Conservation (phyloP, 2,329 filamentous ascomycete genomes). For the Cordyceps fumosorosea region DNA sequence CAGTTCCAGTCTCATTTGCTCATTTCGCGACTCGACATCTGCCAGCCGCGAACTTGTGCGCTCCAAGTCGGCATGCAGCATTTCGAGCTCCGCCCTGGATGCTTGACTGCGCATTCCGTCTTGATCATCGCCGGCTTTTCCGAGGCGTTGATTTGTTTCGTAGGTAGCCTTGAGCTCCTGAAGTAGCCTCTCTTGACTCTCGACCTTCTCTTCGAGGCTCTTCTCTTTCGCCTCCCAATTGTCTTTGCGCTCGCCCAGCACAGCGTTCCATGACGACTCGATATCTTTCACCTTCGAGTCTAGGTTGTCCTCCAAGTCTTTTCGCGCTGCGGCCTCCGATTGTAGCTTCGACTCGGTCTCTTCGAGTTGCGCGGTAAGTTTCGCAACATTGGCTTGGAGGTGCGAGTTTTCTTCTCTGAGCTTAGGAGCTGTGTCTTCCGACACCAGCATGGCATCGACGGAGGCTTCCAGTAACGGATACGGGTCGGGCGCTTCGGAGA, state of each 20-base stretch:
- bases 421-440: slow-evolving; percentile 87
- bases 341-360: slow-evolving; percentile 76
- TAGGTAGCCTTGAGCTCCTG: slow-evolving; percentile 96
- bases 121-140: slow-evolving; percentile 59
- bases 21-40: slow-evolving; percentile 89
- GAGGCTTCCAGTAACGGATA: slow-evolving; percentile 95
- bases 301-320: slow-evolving; percentile 68
- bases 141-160: slow-evolving; percentile 88
- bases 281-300: slow-evolving; percentile 82
- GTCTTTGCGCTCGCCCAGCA: slow-evolving; percentile 86
- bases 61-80: slow-evolving; percentile 86
- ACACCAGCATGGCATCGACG: slow-evolving; percentile 84
- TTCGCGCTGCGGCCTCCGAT: slow-evolving; percentile 64
- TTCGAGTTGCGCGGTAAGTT: slow-evolving; percentile 74
- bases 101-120: slow-evolving; percentile 57
- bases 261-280: slow-evolving; percentile 81
- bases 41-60: slow-evolving; percentile 79
- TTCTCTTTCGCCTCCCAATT: slow-evolving; percentile 96
- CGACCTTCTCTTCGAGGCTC: slow-evolving; percentile 83
- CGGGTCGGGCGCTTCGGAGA: slow-evolving; percentile 93
- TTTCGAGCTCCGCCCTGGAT: slow-evolving; percentile 84
- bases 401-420: slow-evolving; percentile 83
- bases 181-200: slow-evolving; percentile 84
- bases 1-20: slow-evolving; percentile 83
- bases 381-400: slow-evolving; percentile 70